Evolutionary conservation across 2,329 filamentous ascomycete genomes (phyloP), one percentile per base, ranked within the genome.

Genomic region (Colletotrichum viniferum): DNA sequence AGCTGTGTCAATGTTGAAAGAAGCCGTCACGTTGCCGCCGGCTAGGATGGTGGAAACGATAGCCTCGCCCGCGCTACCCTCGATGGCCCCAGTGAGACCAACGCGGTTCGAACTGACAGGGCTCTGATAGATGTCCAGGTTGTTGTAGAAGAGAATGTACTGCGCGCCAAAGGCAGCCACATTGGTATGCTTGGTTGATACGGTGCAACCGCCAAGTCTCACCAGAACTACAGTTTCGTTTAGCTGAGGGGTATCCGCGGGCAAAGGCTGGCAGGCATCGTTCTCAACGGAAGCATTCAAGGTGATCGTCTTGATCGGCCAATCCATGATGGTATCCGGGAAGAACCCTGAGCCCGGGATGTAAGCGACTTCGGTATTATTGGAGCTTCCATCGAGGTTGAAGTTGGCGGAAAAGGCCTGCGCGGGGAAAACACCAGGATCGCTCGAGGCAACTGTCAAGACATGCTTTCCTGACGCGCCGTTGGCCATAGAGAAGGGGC

Each of bases 401-500:
- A 70, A 61, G 9, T 30, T 18, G 18, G 60, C 60, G 3, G 38
- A 48, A 34, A 70, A 70, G 56, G 68, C 56, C 28, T 61, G 60
- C 24, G 68, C 68, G 6, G 68, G 68, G n/a, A 70, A 70, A 6
- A 62, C 60, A 9, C 60, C 68, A 28, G 68, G 56, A 14, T 70
- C 68, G 43, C 56, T 63, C 0, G 87, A 87, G 30, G 86, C 88
- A 34, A 88, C 83, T 4, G 85, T 82, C 16, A 87, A 82, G 12
- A 86, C 85, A 26, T 84, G 81, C 52, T 81, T 81, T 5, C 85
- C 86, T 9, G 85, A 83, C 4, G 86, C 82, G 5, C 86, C 87
- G 7, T 81, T 83, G 58, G 81, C 82, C 14, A 83, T 82, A 48
- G 85, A 87, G 79, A 90, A 90, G 0, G 88, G 84, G 0, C 89